A percentile compares a stretch with the other conserved stretches of the same genome.
phyloP scores from a whole-genome alignment of 192 early-diverging fungal species.

The Coemansia sp. region DNA sequence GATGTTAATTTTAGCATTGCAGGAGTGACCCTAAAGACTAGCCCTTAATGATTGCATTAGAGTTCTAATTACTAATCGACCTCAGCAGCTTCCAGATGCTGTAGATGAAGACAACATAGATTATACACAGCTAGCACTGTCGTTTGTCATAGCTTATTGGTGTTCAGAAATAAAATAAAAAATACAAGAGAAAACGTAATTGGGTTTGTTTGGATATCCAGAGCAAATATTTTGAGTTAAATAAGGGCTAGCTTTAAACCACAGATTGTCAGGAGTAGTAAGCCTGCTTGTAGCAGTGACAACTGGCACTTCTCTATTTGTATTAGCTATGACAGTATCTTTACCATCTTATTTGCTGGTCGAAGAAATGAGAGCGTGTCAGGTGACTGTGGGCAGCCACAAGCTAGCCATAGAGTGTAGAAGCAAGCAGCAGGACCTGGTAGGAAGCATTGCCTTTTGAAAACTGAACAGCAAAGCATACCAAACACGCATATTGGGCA shows the following conservation, averaged over 20 bases:
- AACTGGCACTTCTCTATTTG: background rate
- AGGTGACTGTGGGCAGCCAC: slow-evolving; percentile 36
- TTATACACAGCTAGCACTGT: too few relatives aligned
- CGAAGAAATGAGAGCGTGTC: background rate
- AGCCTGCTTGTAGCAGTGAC: background rate
- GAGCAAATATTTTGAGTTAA: background rate
- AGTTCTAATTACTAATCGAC: too few relatives aligned
- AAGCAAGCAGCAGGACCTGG: too few relatives aligned
- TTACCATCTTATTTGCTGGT: background rate
- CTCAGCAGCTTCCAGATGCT: too few relatives aligned
- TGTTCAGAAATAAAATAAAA: background rate
- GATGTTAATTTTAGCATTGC: too few relatives aligned
- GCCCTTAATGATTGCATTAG: too few relatives aligned
- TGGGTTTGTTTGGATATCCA: background rate
- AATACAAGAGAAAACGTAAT: background rate
- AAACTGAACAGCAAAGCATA: background rate
- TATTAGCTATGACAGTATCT: background rate
- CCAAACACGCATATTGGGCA: too few relatives aligned
- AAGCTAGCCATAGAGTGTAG: slow-evolving; percentile 42
- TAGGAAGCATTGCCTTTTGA: too few relatives aligned
- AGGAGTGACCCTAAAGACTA: too few relatives aligned
- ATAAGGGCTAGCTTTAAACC: background rate
- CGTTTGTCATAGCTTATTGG: too few relatives aligned
- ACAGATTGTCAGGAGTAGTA: background rate
- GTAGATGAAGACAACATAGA: too few relatives aligned